phyloP scores from a whole-genome alignment of 2,329 filamentous ascomycete genomes.

The Cercospora sp. region DNA sequence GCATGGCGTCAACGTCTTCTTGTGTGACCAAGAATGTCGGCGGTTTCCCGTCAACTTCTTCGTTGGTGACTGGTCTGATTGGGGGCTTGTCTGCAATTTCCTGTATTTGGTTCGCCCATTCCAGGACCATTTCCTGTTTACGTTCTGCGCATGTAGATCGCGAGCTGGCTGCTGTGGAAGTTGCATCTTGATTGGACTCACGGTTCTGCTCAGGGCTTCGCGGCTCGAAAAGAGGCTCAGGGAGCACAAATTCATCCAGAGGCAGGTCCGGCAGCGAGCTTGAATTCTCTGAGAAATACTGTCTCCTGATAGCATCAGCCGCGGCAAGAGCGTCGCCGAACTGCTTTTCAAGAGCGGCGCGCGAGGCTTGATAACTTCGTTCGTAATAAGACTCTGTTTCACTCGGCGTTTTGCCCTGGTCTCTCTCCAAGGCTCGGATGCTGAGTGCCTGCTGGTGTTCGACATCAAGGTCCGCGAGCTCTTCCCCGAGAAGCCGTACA shows the following conservation, averaged over 20 bases:
- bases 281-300: neutral
- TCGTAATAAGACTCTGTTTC: neutral
- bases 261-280: neutral
- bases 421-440: neutral
- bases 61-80: neutral
- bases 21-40: neutral
- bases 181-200: neutral
- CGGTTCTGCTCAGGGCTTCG: neutral
- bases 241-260: neutral
- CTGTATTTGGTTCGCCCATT: neutral
- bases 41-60: neutral
- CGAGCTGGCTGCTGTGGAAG: neutral
- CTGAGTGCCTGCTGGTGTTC: conserved; percentile 1
- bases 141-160: neutral
- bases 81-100: neutral
- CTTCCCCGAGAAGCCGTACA: neutral
- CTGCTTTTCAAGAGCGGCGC: neutral
- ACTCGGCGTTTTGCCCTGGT: neutral
- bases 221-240: neutral
- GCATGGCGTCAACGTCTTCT: neutral
- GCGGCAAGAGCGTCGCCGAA: neutral
- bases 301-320: neutral
- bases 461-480: neutral
- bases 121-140: neutral
- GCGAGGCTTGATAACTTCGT: neutral